Conservation (phyloP, 192 early-diverging fungal species). For the Backusella tuberculispora region DNA sequence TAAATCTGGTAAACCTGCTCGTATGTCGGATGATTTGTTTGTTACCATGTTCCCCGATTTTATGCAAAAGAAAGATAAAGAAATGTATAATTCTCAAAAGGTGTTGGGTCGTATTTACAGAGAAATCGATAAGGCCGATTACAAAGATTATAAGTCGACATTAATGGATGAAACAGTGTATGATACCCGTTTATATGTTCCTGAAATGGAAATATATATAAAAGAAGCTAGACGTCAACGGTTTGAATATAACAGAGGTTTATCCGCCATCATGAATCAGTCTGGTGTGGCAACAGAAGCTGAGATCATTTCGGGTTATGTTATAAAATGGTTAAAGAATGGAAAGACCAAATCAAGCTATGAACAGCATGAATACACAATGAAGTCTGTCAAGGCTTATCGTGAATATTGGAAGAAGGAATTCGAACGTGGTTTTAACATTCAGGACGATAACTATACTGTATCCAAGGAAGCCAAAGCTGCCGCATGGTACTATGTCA, state of each 20-base stretch:
- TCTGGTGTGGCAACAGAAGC: slow-evolving; percentile 56
- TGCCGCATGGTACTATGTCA: slow-evolving; percentile 74
- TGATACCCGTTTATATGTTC: slow-evolving; percentile 45
- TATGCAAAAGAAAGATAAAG: slow-evolving; percentile 67
- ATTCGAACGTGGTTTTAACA: slow-evolving; percentile 52
- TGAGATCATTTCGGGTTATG: slow-evolving; percentile 49
- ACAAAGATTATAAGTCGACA: slow-evolving; percentile 47
- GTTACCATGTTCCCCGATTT: slow-evolving; percentile 66
- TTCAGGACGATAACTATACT: slow-evolving; percentile 16
- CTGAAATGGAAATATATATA: slow-evolving; percentile 57
- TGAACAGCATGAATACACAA: slow-evolving; percentile 55
- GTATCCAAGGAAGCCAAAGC: slow-evolving; percentile 51
- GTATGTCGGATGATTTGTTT: slow-evolving; percentile 43
- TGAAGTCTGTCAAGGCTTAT: slow-evolving; percentile 42
- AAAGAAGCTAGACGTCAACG: slow-evolving; percentile 48
- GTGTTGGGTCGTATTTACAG: slow-evolving; percentile 61
- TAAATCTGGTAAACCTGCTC: slow-evolving; percentile 66
- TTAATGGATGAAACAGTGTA: slow-evolving; percentile 28
- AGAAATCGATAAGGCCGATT: slow-evolving; percentile 45
- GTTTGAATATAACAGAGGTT: slow-evolving; percentile 53
- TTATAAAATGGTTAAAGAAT: slow-evolving; percentile 40
- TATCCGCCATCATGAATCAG: slow-evolving; percentile 66
- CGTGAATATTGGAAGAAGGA: slow-evolving; percentile 44
- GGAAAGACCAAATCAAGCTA: slow-evolving; percentile 52
- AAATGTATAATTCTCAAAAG: slow-evolving; percentile 54